A percentile compares a stretch with the other conserved stretches of the same genome.
Evolutionary conservation across 306 rosid species (phyloP).

Genomic region (Ormosia semicastrata): DNA sequence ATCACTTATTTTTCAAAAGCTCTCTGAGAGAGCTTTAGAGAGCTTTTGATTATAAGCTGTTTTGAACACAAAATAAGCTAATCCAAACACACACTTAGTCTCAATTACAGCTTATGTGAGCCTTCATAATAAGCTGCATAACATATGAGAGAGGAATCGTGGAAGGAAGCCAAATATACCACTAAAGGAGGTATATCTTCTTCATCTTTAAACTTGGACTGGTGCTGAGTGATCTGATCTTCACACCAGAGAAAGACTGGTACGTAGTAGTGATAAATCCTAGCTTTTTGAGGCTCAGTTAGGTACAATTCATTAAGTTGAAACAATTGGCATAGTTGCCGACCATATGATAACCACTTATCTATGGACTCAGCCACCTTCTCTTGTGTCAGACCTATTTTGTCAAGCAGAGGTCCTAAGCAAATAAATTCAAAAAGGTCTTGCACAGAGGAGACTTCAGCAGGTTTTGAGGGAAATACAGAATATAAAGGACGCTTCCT

Average conservation of each 20-base stretch:
- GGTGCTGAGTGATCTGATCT: constrained; percentile 67
- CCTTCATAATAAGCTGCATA: neutral
- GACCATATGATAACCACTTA: constrained; percentile 74
- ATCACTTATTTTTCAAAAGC: no score
- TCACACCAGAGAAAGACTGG: constrained; percentile 93
- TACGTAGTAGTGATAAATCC: constrained; percentile 88
- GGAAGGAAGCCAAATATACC: constrained; percentile 38
- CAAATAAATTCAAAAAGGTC: constrained; percentile 80
- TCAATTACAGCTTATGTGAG: neutral
- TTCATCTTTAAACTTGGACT: constrained; percentile 57
- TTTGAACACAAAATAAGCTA: no score
- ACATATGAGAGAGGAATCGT: neutral
- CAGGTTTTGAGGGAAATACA: constrained; percentile 56
- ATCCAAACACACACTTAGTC: neutral
- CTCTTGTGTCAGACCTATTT: constrained; percentile 57
- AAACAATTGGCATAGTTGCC: constrained; percentile 60
- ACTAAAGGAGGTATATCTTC: constrained; percentile 85
- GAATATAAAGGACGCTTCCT: constrained; percentile 43
- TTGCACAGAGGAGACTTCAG: constrained; percentile 70
- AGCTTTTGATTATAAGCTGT: no score
- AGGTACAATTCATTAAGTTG: constrained; percentile 74
- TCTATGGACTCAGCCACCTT: constrained; percentile 72
- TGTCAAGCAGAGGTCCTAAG: constrained; percentile 74
- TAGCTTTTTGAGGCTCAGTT: constrained; percentile 71
- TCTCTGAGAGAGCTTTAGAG: no score